phyloP scores from a whole-genome alignment of 768 basidiomycete genomes.

The Mycena capillaripes region DNA sequence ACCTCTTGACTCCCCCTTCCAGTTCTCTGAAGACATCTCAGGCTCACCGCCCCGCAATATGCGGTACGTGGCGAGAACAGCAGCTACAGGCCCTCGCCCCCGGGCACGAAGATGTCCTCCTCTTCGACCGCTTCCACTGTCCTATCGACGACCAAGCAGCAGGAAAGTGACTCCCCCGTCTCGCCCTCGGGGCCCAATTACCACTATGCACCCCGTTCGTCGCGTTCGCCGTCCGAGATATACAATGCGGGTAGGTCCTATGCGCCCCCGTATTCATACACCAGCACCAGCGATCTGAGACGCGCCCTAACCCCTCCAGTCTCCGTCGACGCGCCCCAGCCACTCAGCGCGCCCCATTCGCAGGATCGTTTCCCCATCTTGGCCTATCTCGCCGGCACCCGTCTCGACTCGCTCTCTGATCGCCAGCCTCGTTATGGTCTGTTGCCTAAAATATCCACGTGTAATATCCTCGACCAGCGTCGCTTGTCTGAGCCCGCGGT shows the following conservation, averaged over 20 bases:
- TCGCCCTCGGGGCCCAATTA: constrained; percentile 49
- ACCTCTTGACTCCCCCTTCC: too few relatives aligned
- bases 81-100: too few relatives aligned
- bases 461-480: constrained; percentile 59
- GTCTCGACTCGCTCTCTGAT: too few relatives aligned
- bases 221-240: constrained; percentile 45
- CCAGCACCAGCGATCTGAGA: constrained; percentile 24
- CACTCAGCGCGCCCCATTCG: constrained; percentile 58
- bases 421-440: constrained; percentile 38
- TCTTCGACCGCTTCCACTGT: too few relatives aligned
- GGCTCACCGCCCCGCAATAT: too few relatives aligned
- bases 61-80: too few relatives aligned
- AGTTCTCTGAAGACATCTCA: too few relatives aligned
- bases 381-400: constrained; percentile 39
- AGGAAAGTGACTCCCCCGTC: too few relatives aligned
- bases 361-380: constrained; percentile 59
- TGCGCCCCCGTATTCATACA: constrained; percentile 38
- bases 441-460: constrained; percentile 47
- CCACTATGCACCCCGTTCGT: constrained; percentile 48
- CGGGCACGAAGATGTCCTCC: too few relatives aligned
- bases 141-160: too few relatives aligned
- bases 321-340: constrained; percentile 54
- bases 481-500: constrained; percentile 79
- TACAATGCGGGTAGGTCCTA: constrained; percentile 38
- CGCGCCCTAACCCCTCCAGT: constrained; percentile 54